Base-by-base conservation (phyloP, 768 basidiomycete genomes). In the Leccinum subgranulosum region DNA sequence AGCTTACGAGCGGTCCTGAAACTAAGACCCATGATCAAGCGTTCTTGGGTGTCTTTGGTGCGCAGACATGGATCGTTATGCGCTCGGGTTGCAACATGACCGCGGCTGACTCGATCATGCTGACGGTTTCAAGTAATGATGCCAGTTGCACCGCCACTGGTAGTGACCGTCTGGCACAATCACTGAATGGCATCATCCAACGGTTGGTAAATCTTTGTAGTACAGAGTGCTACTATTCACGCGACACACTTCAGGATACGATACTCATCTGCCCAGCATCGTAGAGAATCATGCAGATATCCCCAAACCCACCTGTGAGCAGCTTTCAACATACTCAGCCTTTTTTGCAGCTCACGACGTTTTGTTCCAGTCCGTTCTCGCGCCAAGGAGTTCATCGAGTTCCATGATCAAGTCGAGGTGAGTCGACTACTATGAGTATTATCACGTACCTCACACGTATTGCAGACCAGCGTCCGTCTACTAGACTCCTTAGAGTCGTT, bases 331-430 rank as follows among this genome's bases (percentile, higher is more conserved):
- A 51, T 8, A 31, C 31, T 33, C 46, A 50, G 2, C 25, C 10
- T 45, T 45, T 45, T 27, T 25, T 31, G 23, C 11, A 6, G 21
- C 41, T 33, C 49, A 29, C 52, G 43, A 52, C 33, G 15, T 4
- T 36, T 25, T 19, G 2, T 14, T 46, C 55, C 48, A 80, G 78
- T 76, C 55, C 63, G 65, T 45, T 66, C 68, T 54, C 77, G 73
- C 25, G 79, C 83, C 41, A 76, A 76, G 57, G 90, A 94, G 61
- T 94, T 89, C 66, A 78, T 92, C 23, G 90, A 93, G 49, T 82
- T 96, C n/a, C 92, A 94, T 73, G 86, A 92, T 60, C 92, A 96
- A 77, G 90, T 96, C 53, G 81, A 93, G 77, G 94, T 92, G 62
- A 14, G 71, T 33, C 47, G 28, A 45, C 39, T 51, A 14, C 31